These are phyloP conservation scores for Hawksworthiomyces lignivorus DNA, from an alignment of 2,329 filamentous ascomycete genomes.

Conservation along the genomic window DNA sequence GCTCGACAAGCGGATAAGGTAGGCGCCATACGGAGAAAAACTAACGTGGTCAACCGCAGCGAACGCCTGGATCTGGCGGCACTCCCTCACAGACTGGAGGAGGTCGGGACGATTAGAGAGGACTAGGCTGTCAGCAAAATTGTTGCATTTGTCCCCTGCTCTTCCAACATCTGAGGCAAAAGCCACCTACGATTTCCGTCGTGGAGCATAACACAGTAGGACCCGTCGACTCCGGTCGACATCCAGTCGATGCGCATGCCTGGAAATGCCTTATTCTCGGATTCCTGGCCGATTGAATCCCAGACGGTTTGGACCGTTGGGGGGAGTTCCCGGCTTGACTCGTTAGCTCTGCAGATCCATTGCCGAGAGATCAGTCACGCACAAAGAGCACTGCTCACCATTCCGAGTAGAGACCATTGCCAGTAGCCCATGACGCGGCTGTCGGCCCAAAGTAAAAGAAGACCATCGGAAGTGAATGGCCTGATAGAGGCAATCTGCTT, in stretches of 20 bases:
- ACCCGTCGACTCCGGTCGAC: conserved; percentile 2
- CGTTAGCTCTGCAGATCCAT: not conserved
- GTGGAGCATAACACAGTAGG: conserved; percentile 7
- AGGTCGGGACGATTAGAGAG: conserved; percentile 13
- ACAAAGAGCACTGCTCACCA: too few species aligned
- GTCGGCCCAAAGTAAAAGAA: conserved; percentile 9
- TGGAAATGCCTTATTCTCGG: not conserved
- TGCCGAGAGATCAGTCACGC: too few species aligned
- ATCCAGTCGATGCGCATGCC: conserved; percentile 8
- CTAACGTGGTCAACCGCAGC: conserved; percentile 6
- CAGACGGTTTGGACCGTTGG: conserved; percentile 1
- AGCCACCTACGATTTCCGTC: conserved; percentile 2
- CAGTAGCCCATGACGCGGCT: conserved; percentile 7
- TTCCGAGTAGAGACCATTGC: conserved; percentile 3
- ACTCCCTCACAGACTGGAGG: conserved; percentile 26
- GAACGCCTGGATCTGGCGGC: conserved; percentile 20
- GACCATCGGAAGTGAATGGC: too few species aligned
- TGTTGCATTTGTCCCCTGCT: too few species aligned
- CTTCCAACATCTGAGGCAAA: too few species aligned
- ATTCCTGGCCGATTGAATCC: conserved; percentile 1
- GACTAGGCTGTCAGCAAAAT: too few species aligned
- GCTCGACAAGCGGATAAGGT: not conserved
- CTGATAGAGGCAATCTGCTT: too few species aligned
- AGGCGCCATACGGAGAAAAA: conserved; percentile 7
- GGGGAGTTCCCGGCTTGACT: conserved; percentile 3